phyloP scores from a whole-genome alignment of 139 green algal species.

The Ostreobium quekettii region DNA sequence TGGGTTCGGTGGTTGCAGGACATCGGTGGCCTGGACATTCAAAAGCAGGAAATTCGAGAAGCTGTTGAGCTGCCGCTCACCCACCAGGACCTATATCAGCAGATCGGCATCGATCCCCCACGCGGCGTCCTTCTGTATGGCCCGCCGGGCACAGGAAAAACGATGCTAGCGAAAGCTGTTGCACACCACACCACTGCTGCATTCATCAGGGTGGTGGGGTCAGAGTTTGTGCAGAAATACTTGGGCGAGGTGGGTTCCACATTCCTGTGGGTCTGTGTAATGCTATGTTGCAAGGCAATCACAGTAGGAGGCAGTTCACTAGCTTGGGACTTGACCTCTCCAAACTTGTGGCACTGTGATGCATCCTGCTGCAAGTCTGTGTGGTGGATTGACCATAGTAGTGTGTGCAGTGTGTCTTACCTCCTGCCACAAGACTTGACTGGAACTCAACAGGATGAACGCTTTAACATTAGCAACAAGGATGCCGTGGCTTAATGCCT shows the following conservation, averaged over 20 bases:
- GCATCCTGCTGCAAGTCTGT: too few species aligned
- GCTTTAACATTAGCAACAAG: too few species aligned
- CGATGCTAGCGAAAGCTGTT: constrained; percentile 93
- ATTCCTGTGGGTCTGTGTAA: not conserved
- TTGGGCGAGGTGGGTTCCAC: constrained; percentile 72
- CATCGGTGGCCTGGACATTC: constrained; percentile 95
- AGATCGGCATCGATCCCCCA: constrained; percentile 85
- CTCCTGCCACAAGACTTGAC: too few species aligned
- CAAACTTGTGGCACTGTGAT: too few species aligned
- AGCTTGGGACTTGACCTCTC: too few species aligned
- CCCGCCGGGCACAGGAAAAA: constrained; percentile 72
- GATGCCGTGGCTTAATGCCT: too few species aligned
- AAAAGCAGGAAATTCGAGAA: constrained; percentile 99
- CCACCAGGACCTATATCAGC: constrained; percentile 89
- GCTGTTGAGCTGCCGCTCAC: constrained; percentile 97
- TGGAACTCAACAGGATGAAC: too few species aligned
- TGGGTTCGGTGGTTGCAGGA: too few species aligned
- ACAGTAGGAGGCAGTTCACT: too few species aligned
- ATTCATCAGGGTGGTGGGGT: constrained; percentile 96
- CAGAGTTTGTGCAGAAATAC: constrained; percentile 99
- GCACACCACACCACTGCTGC: constrained; percentile 94
- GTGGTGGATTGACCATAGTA: too few species aligned
- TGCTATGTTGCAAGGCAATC: too few species aligned
- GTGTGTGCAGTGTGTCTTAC: too few species aligned
- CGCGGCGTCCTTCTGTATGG: constrained; percentile 94